Evolutionary conservation across 306 rosid species (phyloP).

Genomic region (Cajanus cajan): DNA sequence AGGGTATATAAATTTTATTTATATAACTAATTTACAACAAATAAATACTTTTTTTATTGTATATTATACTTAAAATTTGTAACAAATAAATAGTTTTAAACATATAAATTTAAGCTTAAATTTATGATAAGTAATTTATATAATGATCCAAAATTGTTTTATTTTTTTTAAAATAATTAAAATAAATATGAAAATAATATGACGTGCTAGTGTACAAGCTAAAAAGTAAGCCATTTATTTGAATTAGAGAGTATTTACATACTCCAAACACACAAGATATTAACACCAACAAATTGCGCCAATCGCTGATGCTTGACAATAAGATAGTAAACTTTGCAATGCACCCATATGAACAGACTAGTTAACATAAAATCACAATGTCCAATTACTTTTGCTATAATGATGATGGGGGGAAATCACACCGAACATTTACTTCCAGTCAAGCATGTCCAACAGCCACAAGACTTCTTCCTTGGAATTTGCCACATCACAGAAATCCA

Average conservation of each 20-base stretch:
- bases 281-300: not conserved
- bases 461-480: slow-evolving; percentile 84
- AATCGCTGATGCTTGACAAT: not conserved
- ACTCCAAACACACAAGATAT: not conserved
- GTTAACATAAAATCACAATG: slow-evolving; percentile 17
- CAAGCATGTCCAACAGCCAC: slow-evolving; percentile 91
- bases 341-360: not conserved
- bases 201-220: not conserved
- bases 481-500: slow-evolving; percentile 95
- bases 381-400: not conserved
- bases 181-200: not conserved
- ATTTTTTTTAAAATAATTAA: no score
- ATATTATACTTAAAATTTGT: no score
- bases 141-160: no score
- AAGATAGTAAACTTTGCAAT: not conserved
- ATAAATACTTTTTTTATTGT: no score
- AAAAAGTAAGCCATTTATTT: not conserved
- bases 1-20: no score
- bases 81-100: no score
- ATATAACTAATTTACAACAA: no score
- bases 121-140: no score
- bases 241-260: slow-evolving; percentile 27
- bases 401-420: slow-evolving; percentile 1
- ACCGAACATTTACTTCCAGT: slow-evolving; percentile 72
- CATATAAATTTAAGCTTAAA: no score